Evolutionary conservation across 768 basidiomycete genomes (phyloP).

Genomic region (Gyrodon lividus): DNA sequence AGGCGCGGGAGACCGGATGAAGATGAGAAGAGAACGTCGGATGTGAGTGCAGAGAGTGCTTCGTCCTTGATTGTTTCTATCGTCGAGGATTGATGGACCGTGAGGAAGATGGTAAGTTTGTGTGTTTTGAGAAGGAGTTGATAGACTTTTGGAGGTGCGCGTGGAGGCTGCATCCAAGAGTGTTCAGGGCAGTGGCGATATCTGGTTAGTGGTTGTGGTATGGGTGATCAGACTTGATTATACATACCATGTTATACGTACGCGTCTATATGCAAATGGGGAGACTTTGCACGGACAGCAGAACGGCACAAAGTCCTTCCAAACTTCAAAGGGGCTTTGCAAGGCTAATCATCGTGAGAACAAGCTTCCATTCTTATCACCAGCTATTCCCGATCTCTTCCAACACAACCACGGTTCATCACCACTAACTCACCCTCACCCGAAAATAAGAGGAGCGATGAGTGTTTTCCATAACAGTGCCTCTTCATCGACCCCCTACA

Average conservation of each 20-base stretch:
- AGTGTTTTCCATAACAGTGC: slow-evolving; percentile 51
- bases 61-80: slow-evolving; percentile 63
- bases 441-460: slow-evolving; percentile 37
- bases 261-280: neutral
- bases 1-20: slow-evolving; percentile 29
- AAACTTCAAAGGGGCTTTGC: neutral
- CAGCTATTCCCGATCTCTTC: slow-evolving; percentile 9
- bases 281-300: neutral
- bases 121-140: slow-evolving; percentile 73
- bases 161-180: slow-evolving; percentile 42
- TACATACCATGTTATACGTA: slow-evolving; percentile 21
- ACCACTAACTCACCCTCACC: slow-evolving; percentile 13
- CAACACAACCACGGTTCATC: slow-evolving; percentile 18
- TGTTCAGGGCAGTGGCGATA: neutral
- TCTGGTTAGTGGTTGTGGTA: neutral
- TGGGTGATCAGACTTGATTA: neutral
- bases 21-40: slow-evolving; percentile 37
- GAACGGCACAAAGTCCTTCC: no score
- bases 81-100: slow-evolving; percentile 51
- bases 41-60: slow-evolving; percentile 57
- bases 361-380: slow-evolving; percentile 20
- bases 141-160: slow-evolving; percentile 58
- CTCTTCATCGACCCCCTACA: slow-evolving; percentile 48
- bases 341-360: slow-evolving; percentile 16
- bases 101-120: slow-evolving; percentile 63